A percentile compares a stretch with the other conserved stretches of the same genome.
Conservation (phyloP, 768 basidiomycete genomes). For the Lentinula aciculospora region DNA sequence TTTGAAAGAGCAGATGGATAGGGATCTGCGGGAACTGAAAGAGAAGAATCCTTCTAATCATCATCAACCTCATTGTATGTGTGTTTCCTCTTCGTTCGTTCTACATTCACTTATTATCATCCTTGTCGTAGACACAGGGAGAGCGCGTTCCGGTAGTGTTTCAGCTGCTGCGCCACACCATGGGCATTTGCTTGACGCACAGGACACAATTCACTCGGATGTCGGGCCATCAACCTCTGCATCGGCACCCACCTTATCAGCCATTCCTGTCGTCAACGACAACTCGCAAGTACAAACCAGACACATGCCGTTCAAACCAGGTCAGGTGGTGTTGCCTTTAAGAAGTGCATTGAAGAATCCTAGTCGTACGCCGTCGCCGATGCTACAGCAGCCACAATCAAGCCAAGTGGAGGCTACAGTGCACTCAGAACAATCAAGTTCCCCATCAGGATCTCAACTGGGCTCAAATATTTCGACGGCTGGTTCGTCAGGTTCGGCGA, state of each 20-base stretch:
- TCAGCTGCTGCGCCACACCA: not conserved
- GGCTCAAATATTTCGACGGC: not conserved
- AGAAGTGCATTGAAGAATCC: conserved; percentile 57
- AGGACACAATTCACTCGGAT: not conserved
- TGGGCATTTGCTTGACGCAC: not conserved
- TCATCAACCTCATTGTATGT: not conserved
- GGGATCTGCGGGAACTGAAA: not conserved
- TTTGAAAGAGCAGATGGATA: conserved; percentile 19
- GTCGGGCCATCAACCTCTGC: not conserved
- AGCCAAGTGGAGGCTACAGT: too few species aligned
- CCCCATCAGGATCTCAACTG: not conserved
- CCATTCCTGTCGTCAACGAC: not conserved
- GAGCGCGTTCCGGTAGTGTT: not conserved
- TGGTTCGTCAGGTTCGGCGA: not conserved
- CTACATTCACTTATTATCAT: not conserved
- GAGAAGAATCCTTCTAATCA: not conserved
- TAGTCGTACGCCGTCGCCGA: conserved; percentile 46
- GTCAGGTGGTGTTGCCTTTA: conserved; percentile 43
- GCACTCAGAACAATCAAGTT: not conserved
- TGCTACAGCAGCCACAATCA: not conserved
- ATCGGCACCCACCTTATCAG: not conserved
- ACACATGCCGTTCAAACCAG: not conserved
- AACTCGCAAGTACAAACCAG: not conserved
- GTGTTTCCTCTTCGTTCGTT: too few species aligned
- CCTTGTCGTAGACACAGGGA: not conserved